Evolutionary conservation across 2,329 filamentous ascomycete genomes (phyloP), one percentile per base, ranked within the genome.

Genomic region (Fusarium paranaense): DNA sequence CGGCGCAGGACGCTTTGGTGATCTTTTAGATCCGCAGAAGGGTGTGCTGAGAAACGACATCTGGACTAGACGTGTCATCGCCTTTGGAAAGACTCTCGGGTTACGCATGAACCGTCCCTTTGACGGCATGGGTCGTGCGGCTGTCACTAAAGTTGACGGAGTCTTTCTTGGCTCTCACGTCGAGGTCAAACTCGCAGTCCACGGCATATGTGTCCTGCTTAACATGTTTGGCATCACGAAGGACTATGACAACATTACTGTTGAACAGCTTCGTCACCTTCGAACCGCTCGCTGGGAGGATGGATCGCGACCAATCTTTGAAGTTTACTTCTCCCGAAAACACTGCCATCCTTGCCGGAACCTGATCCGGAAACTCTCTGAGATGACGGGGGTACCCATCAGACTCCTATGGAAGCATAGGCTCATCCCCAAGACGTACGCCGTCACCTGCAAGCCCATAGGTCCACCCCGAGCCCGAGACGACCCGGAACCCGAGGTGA

Each of bases 101-200:
- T 16, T 84, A n/a, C 70, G 70, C 2, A 78, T 83, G 69, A 62
- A 61, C 6, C 65, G 79, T 0, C 76, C 78, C 0, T 84, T 78
- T 20, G 83, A 84, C 38, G 66, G 66, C 2, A 58, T 66, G 11
- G 32, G 37, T 47, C 9, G 56, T 11, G 59, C 54, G 6, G 57
- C 52, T 7, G 27, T 54, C 9, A 30, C 64, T 14, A 3, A 38
- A 61, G 20, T 64, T 64, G 32, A 64, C 58, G 81, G 82, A 5
- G 69, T 80, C 14, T 82, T 81, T 47, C 75, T 77, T 1, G 82
- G 81, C 0, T 78, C 81, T 0, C 84, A 86, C 25, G 81, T 83
- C 1, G 84, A 86, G 66, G 82, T 83, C 18, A 86, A 86, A 64
- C 79, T 86, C 0, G 82, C 83, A 0, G 76, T 80, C 0, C 80